Conservation (phyloP, 208 protist genomes). For the Acanthamoeba castellanii region DNA sequence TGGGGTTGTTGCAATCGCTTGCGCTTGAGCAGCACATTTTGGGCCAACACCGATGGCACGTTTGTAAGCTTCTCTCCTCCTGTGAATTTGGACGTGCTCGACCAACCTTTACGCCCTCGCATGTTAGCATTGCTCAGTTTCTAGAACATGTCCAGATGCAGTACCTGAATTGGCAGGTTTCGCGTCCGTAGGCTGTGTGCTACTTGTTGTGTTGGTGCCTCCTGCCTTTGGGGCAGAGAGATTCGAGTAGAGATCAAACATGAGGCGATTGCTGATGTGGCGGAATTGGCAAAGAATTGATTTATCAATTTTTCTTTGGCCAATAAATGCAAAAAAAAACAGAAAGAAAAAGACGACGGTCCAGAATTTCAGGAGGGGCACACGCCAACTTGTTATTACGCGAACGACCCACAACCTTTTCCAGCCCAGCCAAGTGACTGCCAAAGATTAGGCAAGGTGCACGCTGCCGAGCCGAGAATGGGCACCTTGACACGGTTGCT, state of each 20-base stretch:
- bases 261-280: neutral
- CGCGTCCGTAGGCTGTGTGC: neutral
- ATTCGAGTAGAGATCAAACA: constrained; percentile 55
- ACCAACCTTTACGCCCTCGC: neutral
- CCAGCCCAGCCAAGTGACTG: no score
- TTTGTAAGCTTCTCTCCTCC: neutral
- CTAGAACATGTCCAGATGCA: neutral
- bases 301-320: no score
- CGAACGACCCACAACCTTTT: no score
- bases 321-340: no score
- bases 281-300: no score
- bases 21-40: constrained; percentile 34
- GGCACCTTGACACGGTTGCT: no score
- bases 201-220: neutral
- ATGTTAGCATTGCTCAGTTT: no score
- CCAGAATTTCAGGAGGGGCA: no score
- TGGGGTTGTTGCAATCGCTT: constrained; percentile 51
- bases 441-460: no score
- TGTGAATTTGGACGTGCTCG: neutral
- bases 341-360: no score
- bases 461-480: no score
- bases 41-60: neutral
- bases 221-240: constrained; percentile 25
- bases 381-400: no score
- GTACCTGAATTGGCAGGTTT: neutral